Percentiles rank a stretch among this genome's conserved stretches.
phyloP scores from a whole-genome alignment of 176 grass and related monocot species.

The Bothriochloa decipiens region DNA sequence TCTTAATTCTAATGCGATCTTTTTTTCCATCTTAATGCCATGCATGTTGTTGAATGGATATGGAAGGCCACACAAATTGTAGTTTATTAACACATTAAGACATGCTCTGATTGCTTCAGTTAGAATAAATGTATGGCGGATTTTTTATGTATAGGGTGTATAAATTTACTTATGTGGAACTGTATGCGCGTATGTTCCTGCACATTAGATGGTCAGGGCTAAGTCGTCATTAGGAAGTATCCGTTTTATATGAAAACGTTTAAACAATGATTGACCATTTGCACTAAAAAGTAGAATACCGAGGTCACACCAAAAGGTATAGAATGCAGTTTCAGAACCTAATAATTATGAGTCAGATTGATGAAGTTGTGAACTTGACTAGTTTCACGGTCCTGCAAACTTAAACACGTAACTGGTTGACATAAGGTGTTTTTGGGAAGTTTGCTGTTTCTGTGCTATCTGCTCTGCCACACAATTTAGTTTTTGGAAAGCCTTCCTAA shows the following conservation, averaged over 20 bases:
- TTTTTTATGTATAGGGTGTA: background rate
- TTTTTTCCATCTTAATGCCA: slow-evolving; percentile 2
- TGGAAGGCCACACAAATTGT: background rate
- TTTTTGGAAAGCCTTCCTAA: background rate
- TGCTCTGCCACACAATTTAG: background rate
- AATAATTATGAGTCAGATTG: slow-evolving; percentile 2
- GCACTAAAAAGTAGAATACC: background rate
- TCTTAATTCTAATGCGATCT: background rate
- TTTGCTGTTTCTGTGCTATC: background rate
- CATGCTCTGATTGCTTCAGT: background rate
- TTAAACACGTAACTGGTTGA: background rate
- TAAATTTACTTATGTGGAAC: background rate
- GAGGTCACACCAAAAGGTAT: background rate
- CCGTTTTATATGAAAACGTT: background rate
- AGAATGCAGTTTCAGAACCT: slow-evolving; percentile 6
- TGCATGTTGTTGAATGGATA: background rate
- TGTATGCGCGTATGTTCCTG: background rate
- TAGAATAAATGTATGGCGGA: background rate
- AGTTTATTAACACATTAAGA: background rate
- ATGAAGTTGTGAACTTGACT: slow-evolving; percentile 8
- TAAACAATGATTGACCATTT: background rate
- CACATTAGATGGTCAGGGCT: background rate
- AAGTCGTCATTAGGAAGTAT: background rate
- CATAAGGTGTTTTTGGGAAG: background rate
- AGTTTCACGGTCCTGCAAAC: background rate